Evolutionary conservation across 2,329 filamentous ascomycete species (phyloP).

Genomic region (Hymenoscyphus fructigenus): DNA sequence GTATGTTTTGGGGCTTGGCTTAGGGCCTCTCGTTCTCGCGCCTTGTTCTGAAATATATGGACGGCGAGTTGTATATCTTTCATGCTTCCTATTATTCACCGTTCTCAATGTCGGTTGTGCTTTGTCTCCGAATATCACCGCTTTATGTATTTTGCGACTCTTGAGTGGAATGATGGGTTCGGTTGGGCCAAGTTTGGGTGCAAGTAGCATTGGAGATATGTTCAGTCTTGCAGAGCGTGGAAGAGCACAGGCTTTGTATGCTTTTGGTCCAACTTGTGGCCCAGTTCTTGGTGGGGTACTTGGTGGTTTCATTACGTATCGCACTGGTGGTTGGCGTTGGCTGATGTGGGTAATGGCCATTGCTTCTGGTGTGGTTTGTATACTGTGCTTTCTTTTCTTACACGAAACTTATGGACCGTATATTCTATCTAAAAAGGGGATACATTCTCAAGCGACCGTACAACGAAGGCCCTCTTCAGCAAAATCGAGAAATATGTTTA

Average conservation of each 20-base stretch:
- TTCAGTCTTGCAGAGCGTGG: neutral
- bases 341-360: slow-evolving; percentile 2
- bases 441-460: neutral
- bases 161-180: neutral
- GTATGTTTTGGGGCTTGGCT: neutral
- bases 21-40: neutral
- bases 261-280: neutral
- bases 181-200: neutral
- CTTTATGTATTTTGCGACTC: neutral
- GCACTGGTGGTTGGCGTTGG: neutral
- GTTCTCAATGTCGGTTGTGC: slow-evolving; percentile 3
- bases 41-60: neutral
- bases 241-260: neutral
- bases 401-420: neutral
- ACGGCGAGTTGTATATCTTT: neutral
- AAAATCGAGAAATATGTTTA: neutral
- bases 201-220: neutral
- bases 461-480: neutral
- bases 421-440: neutral
- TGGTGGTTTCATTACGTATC: neutral
- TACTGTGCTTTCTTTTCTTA: neutral
- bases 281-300: slow-evolving; percentile 1
- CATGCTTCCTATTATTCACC: neutral
- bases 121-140: neutral
- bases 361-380: neutral